Evolutionary conservation across 2,329 filamentous ascomycete genomes (phyloP).

Genomic region (Epichloe gansuensis): DNA sequence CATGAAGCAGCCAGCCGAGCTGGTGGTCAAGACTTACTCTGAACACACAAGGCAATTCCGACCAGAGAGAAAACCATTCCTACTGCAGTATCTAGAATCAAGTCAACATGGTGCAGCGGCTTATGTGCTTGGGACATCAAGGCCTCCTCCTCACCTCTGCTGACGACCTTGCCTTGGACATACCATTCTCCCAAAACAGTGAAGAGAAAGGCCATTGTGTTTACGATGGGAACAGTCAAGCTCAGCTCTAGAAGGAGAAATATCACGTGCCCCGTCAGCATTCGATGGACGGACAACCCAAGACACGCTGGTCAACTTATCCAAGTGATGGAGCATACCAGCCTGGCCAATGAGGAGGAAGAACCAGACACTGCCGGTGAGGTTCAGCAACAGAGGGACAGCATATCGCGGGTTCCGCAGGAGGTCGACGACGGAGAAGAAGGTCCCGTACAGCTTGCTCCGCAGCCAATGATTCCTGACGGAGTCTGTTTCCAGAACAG

Average conservation of each 20-base stretch:
- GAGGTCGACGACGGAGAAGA: conserved; percentile 68
- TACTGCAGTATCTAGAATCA: conserved; percentile 58
- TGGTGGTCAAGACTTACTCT: conserved; percentile 39
- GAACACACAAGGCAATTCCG: conserved; percentile 76
- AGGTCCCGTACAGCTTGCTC: conserved; percentile 48
- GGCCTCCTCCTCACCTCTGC: conserved; percentile 43
- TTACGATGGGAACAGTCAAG: conserved; percentile 87
- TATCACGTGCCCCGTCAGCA: neutral
- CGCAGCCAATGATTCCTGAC: conserved; percentile 48
- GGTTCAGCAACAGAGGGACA: conserved; percentile 70
- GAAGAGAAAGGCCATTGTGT: conserved; percentile 90
- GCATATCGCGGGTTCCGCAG: conserved; percentile 74
- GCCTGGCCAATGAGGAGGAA: conserved; percentile 88
- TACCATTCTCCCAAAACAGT: conserved; percentile 93
- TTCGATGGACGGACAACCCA: neutral
- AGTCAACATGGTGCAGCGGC: conserved; percentile 2
- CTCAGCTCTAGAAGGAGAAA: conserved; percentile 56
- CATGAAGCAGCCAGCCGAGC: neutral
- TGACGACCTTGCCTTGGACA: conserved; percentile 84
- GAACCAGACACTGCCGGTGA: conserved; percentile 94
- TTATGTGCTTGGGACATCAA: neutral
- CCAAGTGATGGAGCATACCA: conserved; percentile 40
- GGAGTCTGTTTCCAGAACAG: conserved; percentile 37
- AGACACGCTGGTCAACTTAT: neutral
- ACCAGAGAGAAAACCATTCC: conserved; percentile 69